These are phyloP conservation scores for Termitomyces titanicus DNA, from an alignment of 768 basidiomycete genomes.

Conservation along the genomic window DNA sequence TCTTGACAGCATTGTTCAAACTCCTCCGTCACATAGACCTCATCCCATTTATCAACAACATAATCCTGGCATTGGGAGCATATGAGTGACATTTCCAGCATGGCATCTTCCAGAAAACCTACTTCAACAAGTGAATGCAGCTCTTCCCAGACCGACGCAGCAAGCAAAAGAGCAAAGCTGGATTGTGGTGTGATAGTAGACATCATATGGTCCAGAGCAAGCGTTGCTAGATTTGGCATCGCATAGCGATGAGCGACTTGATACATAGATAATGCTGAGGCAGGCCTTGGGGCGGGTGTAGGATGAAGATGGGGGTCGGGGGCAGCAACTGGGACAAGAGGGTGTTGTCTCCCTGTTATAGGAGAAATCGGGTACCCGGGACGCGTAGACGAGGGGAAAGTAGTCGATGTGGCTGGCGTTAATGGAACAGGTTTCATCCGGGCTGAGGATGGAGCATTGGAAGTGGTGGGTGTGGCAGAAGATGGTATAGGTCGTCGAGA, in stretches of 20 bases:
- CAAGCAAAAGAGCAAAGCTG: slow-evolving; percentile 66
- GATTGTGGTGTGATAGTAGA: slow-evolving; percentile 60
- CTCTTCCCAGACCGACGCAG: slow-evolving; percentile 66
- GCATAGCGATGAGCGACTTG: slow-evolving; percentile 74
- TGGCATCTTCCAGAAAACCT: slow-evolving; percentile 16
- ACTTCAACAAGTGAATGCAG: slow-evolving; percentile 60
- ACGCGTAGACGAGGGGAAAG: slow-evolving; percentile 31
- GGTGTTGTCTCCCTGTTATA: slow-evolving; percentile 36
- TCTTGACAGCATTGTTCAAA: slow-evolving; percentile 71
- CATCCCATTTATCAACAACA: slow-evolving; percentile 74
- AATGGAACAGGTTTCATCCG: slow-evolving; percentile 37
- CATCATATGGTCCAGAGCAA: slow-evolving; percentile 74
- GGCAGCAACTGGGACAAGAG: slow-evolving; percentile 27
- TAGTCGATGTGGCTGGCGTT: slow-evolving; percentile 32
- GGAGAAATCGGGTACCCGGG: slow-evolving; percentile 43
- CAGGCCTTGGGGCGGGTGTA: slow-evolving; percentile 54
- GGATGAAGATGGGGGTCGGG: slow-evolving; percentile 75
- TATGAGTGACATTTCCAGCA: slow-evolving; percentile 7
- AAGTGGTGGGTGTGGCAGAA: slow-evolving; percentile 9
- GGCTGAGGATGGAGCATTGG: slow-evolving; percentile 20
- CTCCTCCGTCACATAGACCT: slow-evolving; percentile 57
- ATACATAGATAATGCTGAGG: slow-evolving; percentile 73
- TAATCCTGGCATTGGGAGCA: slow-evolving; percentile 47
- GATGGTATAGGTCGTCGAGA: slow-evolving; percentile 22
- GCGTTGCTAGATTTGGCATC: slow-evolving; percentile 59